These are phyloP conservation scores for Geranium rotundifolium DNA, from an alignment of 345 rosid genomes.

Conservation along the genomic window DNA sequence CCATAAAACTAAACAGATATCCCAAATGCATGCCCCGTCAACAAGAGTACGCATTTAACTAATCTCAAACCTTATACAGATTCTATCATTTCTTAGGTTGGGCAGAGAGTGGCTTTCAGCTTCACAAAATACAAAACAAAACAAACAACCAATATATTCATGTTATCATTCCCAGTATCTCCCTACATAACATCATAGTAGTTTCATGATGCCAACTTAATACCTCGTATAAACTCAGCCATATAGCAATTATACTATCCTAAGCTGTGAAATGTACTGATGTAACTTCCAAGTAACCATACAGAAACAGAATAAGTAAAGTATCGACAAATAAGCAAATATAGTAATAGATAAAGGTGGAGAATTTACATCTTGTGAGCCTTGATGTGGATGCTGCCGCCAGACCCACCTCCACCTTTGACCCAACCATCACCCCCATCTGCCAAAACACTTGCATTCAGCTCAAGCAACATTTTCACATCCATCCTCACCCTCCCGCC, in stretches of 20 bases:
- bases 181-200: background rate
- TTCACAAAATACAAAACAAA: background rate
- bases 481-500: conserved; percentile 68
- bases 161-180: background rate
- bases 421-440: conserved; percentile 79
- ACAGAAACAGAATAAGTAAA: background rate
- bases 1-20: too few species aligned
- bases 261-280: background rate
- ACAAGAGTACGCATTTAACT: too few species aligned
- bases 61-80: too few species aligned
- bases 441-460: conserved; percentile 67
- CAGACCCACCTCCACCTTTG: conserved; percentile 96
- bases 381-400: conserved; percentile 70
- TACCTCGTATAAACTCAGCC: background rate
- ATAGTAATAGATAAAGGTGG: conserved; percentile 10
- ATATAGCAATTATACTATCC: background rate
- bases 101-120: background rate
- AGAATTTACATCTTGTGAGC: conserved; percentile 70
- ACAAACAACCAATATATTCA: background rate
- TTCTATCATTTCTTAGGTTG: too few species aligned
- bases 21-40: too few species aligned
- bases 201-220: background rate
- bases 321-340: background rate
- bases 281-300: background rate
- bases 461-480: conserved; percentile 33